phyloP scores from a whole-genome alignment of 257 asterid species.

The Lithospermum erythrorhizon region DNA sequence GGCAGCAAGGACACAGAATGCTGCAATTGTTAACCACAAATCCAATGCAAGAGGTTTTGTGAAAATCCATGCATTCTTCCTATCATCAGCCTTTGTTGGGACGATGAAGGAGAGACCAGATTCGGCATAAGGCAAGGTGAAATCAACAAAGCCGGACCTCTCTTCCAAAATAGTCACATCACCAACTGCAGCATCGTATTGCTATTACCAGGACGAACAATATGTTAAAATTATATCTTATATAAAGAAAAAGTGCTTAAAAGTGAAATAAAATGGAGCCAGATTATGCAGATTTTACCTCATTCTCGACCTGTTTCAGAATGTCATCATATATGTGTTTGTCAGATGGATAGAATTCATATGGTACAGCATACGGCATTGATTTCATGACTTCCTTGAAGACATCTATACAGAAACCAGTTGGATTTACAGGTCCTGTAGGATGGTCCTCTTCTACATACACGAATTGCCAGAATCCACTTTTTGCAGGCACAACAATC shows the following conservation, averaged over 20 bases:
- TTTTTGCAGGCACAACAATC: conserved; percentile 31
- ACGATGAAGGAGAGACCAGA: conserved; percentile 28
- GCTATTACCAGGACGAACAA: conserved; percentile 4
- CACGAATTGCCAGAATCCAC: conserved; percentile 25
- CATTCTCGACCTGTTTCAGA: conserved; percentile 15
- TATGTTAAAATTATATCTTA: background rate
- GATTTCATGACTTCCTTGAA: conserved; percentile 25
- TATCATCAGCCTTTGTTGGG: conserved; percentile 20
- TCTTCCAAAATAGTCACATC: conserved; percentile 25
- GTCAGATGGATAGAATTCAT: conserved; percentile 19
- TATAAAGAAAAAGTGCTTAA: background rate
- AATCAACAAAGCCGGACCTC: conserved; percentile 23
- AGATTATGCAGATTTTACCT: conserved; percentile 16
- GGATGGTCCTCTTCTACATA: conserved; percentile 21
- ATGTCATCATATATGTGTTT: conserved; percentile 16
- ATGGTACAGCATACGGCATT: conserved; percentile 24
- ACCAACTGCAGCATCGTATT: conserved; percentile 20
- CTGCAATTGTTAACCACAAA: conserved; percentile 39
- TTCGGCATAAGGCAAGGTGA: conserved; percentile 32
- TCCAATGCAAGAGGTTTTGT: conserved; percentile 30
- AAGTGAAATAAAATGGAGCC: background rate
- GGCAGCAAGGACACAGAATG: conserved; percentile 31
- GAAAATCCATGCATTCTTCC: conserved; percentile 40
- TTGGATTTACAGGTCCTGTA: conserved; percentile 15
- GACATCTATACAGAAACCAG: conserved; percentile 37